Evolutionary conservation across 805 yeast genomes (phyloP).

Genomic region (Jamesozyma lodderae): DNA sequence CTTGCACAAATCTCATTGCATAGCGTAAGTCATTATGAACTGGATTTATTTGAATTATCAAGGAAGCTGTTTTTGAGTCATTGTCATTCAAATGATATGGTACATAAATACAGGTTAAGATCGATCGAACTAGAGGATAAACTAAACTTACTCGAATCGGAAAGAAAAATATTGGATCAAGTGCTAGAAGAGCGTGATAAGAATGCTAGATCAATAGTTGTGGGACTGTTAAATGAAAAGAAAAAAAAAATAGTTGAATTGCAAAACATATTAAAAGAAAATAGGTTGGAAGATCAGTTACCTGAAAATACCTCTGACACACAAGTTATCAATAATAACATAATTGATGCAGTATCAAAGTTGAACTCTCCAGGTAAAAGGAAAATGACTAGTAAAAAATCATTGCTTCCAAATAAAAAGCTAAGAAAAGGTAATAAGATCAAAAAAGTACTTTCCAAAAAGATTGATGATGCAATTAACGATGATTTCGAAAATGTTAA

Average conservation of each 20-base stretch:
- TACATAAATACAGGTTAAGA: slow-evolving; percentile 1
- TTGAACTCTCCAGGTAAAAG: slow-evolving; percentile 23
- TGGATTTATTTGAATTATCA: slow-evolving; percentile 22
- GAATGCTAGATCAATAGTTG: slow-evolving; percentile 15
- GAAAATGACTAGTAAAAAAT: background rate
- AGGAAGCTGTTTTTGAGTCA: slow-evolving; percentile 9
- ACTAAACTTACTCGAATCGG: slow-evolving; percentile 6
- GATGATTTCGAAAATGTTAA: background rate
- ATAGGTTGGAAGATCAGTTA: background rate
- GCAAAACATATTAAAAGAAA: slow-evolving; percentile 6
- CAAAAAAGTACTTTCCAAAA: background rate
- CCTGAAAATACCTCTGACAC: slow-evolving; percentile 10
- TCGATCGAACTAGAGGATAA: background rate
- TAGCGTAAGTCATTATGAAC: slow-evolving; percentile 12
- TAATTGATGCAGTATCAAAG: slow-evolving; percentile 12
- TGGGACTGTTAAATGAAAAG: slow-evolving; percentile 22
- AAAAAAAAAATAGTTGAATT: slow-evolving; percentile 18
- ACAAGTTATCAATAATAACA: slow-evolving; percentile 13
- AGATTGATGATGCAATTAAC: no score
- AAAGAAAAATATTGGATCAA: slow-evolving; percentile 9
- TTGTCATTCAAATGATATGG: slow-evolving; percentile 11
- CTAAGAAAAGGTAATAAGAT: background rate
- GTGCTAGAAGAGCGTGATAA: slow-evolving; percentile 17
- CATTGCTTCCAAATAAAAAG: background rate
- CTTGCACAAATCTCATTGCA: slow-evolving; percentile 15